Conservation (phyloP, 257 asterid species). For the Salvia rosmarinus region DNA sequence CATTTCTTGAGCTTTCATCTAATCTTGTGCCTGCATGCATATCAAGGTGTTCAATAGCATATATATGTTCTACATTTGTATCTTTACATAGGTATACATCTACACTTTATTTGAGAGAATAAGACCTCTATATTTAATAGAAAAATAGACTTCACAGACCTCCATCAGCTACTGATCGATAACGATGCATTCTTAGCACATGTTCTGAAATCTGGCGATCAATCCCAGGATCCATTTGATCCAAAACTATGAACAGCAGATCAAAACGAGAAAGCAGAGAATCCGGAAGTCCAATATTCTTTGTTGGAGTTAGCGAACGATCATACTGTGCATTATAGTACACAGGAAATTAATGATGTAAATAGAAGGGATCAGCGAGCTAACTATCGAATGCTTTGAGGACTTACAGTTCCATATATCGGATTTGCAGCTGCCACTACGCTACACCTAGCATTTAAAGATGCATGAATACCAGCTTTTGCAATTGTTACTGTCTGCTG, state of each 20-base stretch:
- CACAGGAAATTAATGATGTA: conserved; percentile 18
- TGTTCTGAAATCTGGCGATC: conserved; percentile 93
- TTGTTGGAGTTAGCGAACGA: conserved; percentile 91
- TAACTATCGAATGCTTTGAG: conserved; percentile 19
- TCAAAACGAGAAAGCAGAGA: conserved; percentile 98
- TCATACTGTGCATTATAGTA: conserved; percentile 64
- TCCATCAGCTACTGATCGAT: conserved; percentile 71
- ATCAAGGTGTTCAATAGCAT: conserved; percentile 9
- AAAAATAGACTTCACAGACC: conserved; percentile 45
- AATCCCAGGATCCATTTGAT: conserved; percentile 96
- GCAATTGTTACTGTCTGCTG: conserved; percentile 99
- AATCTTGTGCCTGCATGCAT: conserved; percentile 52
- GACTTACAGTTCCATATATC: conserved; percentile 94
- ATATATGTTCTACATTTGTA: not conserved
- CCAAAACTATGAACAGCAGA: conserved; percentile 90
- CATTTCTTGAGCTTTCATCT: conserved; percentile 57
- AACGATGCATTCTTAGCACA: conserved; percentile 87
- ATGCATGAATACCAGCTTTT: conserved; percentile 98
- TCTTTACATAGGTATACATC: not conserved
- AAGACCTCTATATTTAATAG: conserved; percentile 15
- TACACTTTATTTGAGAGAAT: conserved; percentile 20
- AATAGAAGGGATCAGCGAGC: not conserved
- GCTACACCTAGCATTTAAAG: conserved; percentile 97
- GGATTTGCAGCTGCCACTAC: conserved; percentile 99
- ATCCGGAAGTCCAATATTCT: conserved; percentile 98